phyloP scores from a whole-genome alignment of 2,329 filamentous ascomycete species.

The Simplicillium sp. region DNA sequence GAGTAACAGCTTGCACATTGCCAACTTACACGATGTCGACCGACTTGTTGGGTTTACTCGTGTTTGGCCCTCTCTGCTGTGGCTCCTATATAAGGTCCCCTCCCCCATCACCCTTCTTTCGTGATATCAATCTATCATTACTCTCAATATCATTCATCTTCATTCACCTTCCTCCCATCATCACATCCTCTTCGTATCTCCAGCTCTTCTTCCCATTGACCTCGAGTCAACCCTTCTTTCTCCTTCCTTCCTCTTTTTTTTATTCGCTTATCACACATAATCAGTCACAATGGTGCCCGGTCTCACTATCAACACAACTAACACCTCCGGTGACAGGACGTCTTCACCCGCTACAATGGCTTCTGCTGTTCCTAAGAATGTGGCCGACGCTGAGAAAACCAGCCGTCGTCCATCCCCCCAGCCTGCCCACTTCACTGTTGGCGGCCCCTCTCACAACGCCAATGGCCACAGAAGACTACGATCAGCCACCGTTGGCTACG shows the following conservation, averaged over 20 bases:
- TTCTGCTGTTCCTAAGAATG: slow-evolving; percentile 27
- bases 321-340: slow-evolving; percentile 1
- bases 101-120: background rate
- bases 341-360: slow-evolving; percentile 17
- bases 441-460: slow-evolving; percentile 42
- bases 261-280: background rate
- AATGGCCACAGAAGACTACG: slow-evolving; percentile 68
- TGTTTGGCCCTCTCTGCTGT: background rate
- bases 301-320: slow-evolving; percentile 6
- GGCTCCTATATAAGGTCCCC: no score
- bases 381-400: slow-evolving; percentile 27
- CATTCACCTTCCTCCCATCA: background rate
- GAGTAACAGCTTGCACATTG: slow-evolving; percentile 6
- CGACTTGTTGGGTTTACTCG: slow-evolving; percentile 7
- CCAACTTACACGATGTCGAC: slow-evolving; percentile 19
- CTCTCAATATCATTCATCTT: background rate
- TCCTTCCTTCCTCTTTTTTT: background rate
- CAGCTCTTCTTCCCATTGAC: background rate
- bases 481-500: slow-evolving; percentile 86
- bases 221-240: background rate
- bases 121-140: background rate
- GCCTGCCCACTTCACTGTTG: slow-evolving; percentile 74
- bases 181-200: background rate
- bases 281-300: slow-evolving; percentile 4
- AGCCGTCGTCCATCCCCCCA: slow-evolving; percentile 73